Base-by-base conservation (phyloP, 805 yeast species). In the Saturnispora quitensis region DNA sequence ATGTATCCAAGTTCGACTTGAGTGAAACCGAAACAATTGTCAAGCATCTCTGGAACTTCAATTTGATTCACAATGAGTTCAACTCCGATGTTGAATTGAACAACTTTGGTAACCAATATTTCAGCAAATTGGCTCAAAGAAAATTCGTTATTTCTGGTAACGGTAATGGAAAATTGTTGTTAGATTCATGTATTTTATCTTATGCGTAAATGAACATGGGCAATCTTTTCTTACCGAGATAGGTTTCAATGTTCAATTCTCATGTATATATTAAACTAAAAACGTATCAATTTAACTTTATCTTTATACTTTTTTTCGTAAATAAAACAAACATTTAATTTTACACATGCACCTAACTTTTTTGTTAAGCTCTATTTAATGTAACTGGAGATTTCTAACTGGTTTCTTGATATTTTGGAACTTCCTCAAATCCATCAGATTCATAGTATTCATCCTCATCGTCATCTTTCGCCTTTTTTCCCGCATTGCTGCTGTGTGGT, bases 121-220 rank as follows among this genome's bases (percentile, higher is more conserved):
- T 59, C 24, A 72, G 71, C 17, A 68, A 67, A 51, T 62, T 78
- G 47, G 64, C 71, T 1, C 67, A 72, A 33, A 76, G 78, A 58
- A 77, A 76, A 60, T 81, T 76, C 60, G 68, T 80, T 42, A 50
- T 77, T 36, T 73, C 80, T 55, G 88, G 88, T 35, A 80, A 78
- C 60, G 89, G 89, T 58, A 83, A 82, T 60, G 82, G 87, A 45
- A 69, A 76, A 53, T 74, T 73, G 48, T 61, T 81, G 35, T 58
- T 77, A 50, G 74, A 71, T 51, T 61, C 73, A 17, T 71, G 74
- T 56, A 61, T 71, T 38, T 51, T 71, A 47, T 57, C 62, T 27
- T 69, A 67, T 55, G 63, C 63, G 48, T 67, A 55, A 54, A 24
- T 12, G 34, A 4, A 31, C 34, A 31, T 31, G 34, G 34, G 12